A percentile compares a stretch with the other conserved stretches of the same genome.
Conservation (phyloP, 176 grass and related monocot species). For the Triticum urartu region DNA sequence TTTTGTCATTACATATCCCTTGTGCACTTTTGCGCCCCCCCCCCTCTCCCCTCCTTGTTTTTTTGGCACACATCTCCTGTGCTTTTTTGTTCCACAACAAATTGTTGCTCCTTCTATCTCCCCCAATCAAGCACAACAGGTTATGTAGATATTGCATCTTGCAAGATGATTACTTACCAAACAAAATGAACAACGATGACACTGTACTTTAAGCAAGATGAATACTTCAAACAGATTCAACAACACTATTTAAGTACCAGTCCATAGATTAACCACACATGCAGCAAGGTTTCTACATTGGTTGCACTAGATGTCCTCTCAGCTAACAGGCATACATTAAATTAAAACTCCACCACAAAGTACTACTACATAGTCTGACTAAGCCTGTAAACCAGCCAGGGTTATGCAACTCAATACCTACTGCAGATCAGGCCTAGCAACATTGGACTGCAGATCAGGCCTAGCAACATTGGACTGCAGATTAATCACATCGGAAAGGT, state of each 20-base stretch:
- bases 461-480: slow-evolving; percentile 14
- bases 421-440: background rate
- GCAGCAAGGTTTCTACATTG: background rate
- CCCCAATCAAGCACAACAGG: background rate
- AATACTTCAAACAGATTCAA: background rate
- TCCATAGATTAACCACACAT: slow-evolving; percentile 28
- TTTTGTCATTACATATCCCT: background rate
- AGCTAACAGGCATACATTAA: slow-evolving; percentile 32
- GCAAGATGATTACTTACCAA: background rate
- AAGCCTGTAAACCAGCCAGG: slow-evolving; percentile 36
- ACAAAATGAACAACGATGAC: background rate
- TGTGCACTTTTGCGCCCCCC: background rate
- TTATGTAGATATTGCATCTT: background rate
- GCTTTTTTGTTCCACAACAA: background rate
- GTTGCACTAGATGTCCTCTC: slow-evolving; percentile 21
- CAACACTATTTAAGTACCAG: background rate
- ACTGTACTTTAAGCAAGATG: background rate
- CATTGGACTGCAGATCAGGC: background rate
- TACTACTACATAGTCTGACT: slow-evolving; percentile 9
- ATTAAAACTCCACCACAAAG: slow-evolving; percentile 21
- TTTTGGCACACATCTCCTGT: background rate
- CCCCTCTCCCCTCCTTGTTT: too few relatives aligned
- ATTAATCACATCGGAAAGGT: slow-evolving; percentile 1
- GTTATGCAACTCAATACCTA: slow-evolving; percentile 36
- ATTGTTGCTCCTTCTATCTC: background rate